Base-by-base conservation (phyloP, 345 rosid genomes). In the Rhizophora apiculata region DNA sequence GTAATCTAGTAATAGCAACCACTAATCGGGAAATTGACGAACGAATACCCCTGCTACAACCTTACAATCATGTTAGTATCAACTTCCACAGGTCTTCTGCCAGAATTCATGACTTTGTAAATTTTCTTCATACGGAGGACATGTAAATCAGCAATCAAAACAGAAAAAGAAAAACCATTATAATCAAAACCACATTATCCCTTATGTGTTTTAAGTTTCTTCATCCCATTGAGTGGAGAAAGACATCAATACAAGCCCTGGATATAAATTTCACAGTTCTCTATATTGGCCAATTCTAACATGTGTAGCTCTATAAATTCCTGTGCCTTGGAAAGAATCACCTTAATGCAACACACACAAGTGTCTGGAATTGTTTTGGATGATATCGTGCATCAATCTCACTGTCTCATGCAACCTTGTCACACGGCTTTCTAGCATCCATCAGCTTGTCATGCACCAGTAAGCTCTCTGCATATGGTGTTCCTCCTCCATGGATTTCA, bases 381-480 rank as follows among this genome's bases (percentile, higher is more conserved):
- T 19, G 64, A 60, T 16, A 62, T 39, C 15, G 54, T 49, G 51
- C 19, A 9, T 3, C 10, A 27, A 31, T 37, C 46, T 37, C 46
- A 9, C 15, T 46, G 37, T 51, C 69, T 74, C 65, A 92, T 97
- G 90, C 96, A 76, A 92, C 88, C 85, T 97, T 86, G 73, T 92
- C 96, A 73, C 99, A 96, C 7, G 98, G 99, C 85, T 92, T 95
- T 77, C 92, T 96, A 73, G 86, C 76, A 82, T 95, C 96, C 46
- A 90, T 97, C 83, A 95, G 63, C 81, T 95, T 92, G 80, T 92
- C 96, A 79, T 92, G 98, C 91, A 95, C 81, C 85, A 95, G 82
- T 83, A 95, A 83, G 85, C 96, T 95, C 76, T 90, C 97, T 3
- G 96, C 90, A 69, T 95, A 96, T 32, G 97, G 99, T 57, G 99